phyloP scores from a whole-genome alignment of 1,284 basidiomycete genomes.

The Moesziomyces parantarcticus region DNA sequence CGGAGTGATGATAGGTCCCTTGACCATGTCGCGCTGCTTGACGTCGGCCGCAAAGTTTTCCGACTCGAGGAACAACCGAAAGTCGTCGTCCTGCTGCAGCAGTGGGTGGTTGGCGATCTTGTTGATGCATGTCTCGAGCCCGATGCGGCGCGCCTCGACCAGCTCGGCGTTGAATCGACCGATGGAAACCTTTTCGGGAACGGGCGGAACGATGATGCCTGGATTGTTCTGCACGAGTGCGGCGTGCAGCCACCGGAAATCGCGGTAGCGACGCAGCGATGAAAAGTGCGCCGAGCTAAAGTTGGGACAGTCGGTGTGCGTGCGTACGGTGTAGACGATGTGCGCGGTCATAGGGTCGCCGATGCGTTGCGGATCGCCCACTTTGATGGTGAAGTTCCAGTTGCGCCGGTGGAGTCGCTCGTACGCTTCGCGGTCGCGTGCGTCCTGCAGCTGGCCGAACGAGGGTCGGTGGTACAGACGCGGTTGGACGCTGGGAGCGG shows the following conservation, averaged over 20 bases:
- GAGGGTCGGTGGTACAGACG: conserved; percentile 44
- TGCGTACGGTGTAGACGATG: conserved; percentile 70
- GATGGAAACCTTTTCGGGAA: conserved; percentile 93
- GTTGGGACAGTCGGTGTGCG: conserved; percentile 51
- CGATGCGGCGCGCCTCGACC: conserved; percentile 68
- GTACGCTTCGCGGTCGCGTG: conserved; percentile 25
- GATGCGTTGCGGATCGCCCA: conserved; percentile 65
- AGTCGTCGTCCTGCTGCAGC: conserved; percentile 69
- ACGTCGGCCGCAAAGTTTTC: conserved; percentile 68
- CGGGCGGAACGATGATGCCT: conserved; percentile 94
- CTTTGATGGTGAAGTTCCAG: conserved; percentile 56
- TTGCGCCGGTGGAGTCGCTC: conserved; percentile 13
- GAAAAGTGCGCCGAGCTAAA: conserved; percentile 68
- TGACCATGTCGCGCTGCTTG: conserved; percentile 75
- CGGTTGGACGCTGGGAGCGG: conserved; percentile 8
- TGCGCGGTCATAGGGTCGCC: conserved; percentile 65
- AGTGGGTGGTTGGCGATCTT: conserved; percentile 69
- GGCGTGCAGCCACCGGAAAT: conserved; percentile 97
- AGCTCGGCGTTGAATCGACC: conserved; percentile 69
- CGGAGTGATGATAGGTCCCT: conserved; percentile 62
- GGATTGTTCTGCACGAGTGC: conserved; percentile 90
- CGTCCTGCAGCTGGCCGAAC: conserved; percentile 37
- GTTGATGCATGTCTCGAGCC: conserved; percentile 68
- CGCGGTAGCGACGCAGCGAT: conserved; percentile 91
- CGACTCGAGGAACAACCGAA: conserved; percentile 69